Conservation (phyloP, 2,329 filamentous ascomycete genomes). For the Ambrosiella beaveri region DNA sequence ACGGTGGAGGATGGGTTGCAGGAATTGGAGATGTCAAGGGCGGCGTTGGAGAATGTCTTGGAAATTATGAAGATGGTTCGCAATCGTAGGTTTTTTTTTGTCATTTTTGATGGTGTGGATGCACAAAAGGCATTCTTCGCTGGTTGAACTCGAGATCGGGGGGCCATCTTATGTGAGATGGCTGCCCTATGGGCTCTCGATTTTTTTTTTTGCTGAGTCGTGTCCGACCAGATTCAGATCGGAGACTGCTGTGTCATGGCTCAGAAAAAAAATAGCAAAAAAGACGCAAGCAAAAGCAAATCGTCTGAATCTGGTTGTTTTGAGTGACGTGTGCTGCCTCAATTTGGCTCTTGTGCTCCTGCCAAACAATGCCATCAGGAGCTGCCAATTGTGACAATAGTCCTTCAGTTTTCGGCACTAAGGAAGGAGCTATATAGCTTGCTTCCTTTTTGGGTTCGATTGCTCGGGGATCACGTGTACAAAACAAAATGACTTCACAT, state of each 20-base stretch:
- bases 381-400: no score
- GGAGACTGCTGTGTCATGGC: not conserved
- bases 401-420: no score
- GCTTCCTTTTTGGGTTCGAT: not conserved
- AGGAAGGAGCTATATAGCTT: not conserved
- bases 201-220: not conserved
- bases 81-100: slow-evolving; percentile 8
- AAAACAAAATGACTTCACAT: not conserved
- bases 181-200: not conserved
- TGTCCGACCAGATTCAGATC: not conserved
- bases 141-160: not conserved
- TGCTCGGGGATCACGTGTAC: not conserved
- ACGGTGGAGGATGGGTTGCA: slow-evolving; percentile 8
- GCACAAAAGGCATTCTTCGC: no score
- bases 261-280: not conserved
- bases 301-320: not conserved
- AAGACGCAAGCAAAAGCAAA: not conserved
- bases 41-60: slow-evolving; percentile 7
- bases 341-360: not conserved
- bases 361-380: not conserved
- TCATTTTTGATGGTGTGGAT: not conserved
- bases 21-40: slow-evolving; percentile 4
- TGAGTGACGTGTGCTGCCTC: not conserved
- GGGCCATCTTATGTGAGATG: not conserved
- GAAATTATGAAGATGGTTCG: slow-evolving; percentile 9